These are phyloP conservation scores for Cornus kousa DNA, from an alignment of 148 eudicot genomes.

Conservation along the genomic window DNA sequence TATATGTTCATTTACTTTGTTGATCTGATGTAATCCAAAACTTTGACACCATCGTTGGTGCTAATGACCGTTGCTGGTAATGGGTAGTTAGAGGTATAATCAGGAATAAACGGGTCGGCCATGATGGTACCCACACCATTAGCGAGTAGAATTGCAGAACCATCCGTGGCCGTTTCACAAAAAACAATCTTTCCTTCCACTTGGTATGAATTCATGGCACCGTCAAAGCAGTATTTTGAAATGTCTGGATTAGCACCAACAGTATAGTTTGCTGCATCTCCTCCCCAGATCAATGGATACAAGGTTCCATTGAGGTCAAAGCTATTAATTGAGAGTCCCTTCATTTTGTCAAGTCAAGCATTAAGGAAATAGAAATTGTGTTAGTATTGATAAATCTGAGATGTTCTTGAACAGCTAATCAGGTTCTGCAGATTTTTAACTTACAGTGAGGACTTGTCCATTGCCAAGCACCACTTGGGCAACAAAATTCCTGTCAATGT, in stretches of 20 bases:
- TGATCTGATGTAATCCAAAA: slow-evolving; percentile 5
- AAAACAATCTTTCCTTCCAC: slow-evolving; percentile 4
- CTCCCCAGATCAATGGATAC: slow-evolving; percentile 1
- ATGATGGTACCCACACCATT: slow-evolving; percentile 1
- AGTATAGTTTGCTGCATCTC: slow-evolving; percentile 7
- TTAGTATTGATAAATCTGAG: not conserved
- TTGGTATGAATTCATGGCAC: slow-evolving; percentile 2
- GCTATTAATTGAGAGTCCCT: slow-evolving; percentile 7
- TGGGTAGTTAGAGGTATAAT: slow-evolving; percentile 2
- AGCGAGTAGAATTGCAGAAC: slow-evolving; percentile 1
- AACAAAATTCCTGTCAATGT: slow-evolving; percentile 9
- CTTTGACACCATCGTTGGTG: not conserved
- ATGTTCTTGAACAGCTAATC: not conserved
- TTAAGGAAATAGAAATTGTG: not conserved
- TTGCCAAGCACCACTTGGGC: slow-evolving; percentile 3
- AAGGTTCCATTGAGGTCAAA: not conserved
- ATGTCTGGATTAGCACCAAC: not conserved
- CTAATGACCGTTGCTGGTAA: slow-evolving; percentile 1
- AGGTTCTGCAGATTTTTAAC: not conserved
- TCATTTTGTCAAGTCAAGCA: not conserved
- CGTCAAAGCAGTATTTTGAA: not conserved
- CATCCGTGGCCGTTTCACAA: not conserved
- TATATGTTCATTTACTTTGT: not conserved
- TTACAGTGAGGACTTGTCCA: slow-evolving; percentile 1
- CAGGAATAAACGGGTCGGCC: not conserved